Evolutionary conservation across 2,329 filamentous ascomycete genomes (phyloP), one percentile per base, ranked within the genome.

Genomic region (Ascomycota sp.): DNA sequence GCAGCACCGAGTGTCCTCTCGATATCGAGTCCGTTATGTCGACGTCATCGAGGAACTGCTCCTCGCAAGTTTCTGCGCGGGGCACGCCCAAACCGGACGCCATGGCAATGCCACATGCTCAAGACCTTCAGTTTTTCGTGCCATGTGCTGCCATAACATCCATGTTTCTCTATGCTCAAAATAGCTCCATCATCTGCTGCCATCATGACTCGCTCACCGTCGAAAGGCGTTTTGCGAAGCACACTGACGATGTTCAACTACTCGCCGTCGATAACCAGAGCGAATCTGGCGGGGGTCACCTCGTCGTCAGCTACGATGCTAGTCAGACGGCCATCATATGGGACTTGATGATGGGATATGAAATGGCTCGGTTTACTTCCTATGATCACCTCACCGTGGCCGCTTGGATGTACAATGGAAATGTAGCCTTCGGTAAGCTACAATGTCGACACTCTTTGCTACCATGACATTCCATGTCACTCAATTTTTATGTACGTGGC

Each of bases 321-420:
- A 76, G 81, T 23, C 80, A 86, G 51, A 93, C 81, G 1, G 82
- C 85, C 4, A 93, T 95, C 46, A 81, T 95, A 7, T 98, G 89
- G 89, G 86, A 98, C 53, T 63, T 94, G 35, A 72, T 91, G 56
- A 91, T 82, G 0, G 89, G 89, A 29, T 74, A 83, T 35, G 83
- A 94, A 52, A 67, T 94, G 34, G 75, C 86, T 24, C 69, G 85
- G n/a, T 95, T 95, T 56, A 75, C 76, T 17, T 89, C 85, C 0
- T 94, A 92, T 45, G 82, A 92, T 45, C 70, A 79, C 39, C 65
- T 95, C 37, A 75, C 74, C 15, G 75, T 81, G 20, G 86, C 85
- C 23, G 65, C 79, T 9, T 98, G 89, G 82, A 94, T 98, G 85
- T 69, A 76, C 27, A 94, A 94, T 55, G 89, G 89, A 32, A 92